A percentile compares a stretch with the other conserved stretches of the same genome.
Conservation (phyloP, 306 rosid species). For the Cicer pinnatifidum region DNA sequence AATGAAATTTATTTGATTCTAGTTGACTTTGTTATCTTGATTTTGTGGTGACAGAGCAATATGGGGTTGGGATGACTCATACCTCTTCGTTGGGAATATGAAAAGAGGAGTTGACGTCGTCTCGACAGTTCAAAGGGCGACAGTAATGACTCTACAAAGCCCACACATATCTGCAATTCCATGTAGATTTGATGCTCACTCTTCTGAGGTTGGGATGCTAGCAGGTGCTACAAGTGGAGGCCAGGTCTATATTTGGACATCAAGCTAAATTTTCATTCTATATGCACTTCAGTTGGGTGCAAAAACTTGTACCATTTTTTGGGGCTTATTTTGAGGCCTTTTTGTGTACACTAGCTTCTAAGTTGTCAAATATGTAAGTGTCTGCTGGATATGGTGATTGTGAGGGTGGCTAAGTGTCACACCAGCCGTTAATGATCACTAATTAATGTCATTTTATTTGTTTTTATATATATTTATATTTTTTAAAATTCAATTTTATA, state of each 20-base stretch:
- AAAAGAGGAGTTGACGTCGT: slow-evolving; percentile 79
- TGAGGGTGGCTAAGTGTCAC: no score
- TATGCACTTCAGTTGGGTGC: background rate
- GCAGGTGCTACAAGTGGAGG: slow-evolving; percentile 65
- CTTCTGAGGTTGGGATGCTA: slow-evolving; percentile 55
- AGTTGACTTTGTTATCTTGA: slow-evolving; percentile 24
- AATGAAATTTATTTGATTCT: background rate
- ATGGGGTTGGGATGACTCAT: slow-evolving; percentile 93
- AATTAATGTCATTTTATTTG: no score
- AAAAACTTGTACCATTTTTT: background rate
- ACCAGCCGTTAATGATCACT: no score
- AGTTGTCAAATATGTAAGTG: no score
- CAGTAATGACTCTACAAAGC: slow-evolving; percentile 61
- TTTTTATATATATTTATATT: no score
- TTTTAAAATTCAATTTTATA: no score
- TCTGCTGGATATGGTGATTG: background rate
- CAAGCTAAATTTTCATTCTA: slow-evolving; percentile 33
- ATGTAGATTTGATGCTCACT: slow-evolving; percentile 72
- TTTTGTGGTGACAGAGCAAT: slow-evolving; percentile 69
- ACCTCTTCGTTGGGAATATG: slow-evolving; percentile 79
- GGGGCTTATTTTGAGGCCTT: background rate
- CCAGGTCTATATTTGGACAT: slow-evolving; percentile 56
- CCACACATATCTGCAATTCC: slow-evolving; percentile 78
- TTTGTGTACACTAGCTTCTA: background rate
- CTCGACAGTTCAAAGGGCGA: slow-evolving; percentile 54